Base-by-base conservation (phyloP, 179 eudicot genomes). In the Spinacia oleracea region DNA sequence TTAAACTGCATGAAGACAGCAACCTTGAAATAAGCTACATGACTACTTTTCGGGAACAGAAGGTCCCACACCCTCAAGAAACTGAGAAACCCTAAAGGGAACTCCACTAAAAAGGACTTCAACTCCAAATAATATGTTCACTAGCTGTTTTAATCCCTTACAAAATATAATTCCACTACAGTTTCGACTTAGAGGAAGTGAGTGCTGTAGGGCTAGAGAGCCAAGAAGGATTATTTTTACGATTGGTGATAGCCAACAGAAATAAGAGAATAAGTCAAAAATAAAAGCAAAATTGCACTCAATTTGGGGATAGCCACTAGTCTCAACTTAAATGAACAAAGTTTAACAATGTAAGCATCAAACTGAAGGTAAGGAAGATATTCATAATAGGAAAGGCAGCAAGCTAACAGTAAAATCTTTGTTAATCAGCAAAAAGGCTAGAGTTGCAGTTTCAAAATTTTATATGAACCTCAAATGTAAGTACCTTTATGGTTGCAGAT, bases 401-500 rank as follows among this genome's bases (percentile, higher is more conserved):
- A 64, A 31, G 58, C 14, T 9, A 55, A 21, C 50, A 55, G 70
- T 38, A 55, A 65, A 75, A 50, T 12, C 43, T 50, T 43, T 42
- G 68, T 34, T 56, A 40, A 42, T 72, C 59, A 43, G 70, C 58
- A 75, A 21, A 20, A 18, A 55, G 14, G 48, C 69, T 63, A 3
- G 5, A 21, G 32, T 21, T 50, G 72, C 67, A 38, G 12, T 48
- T 23, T 27, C 42, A 25, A 70, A 63, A 27, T 12, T 50, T 43
- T 9, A 45, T 32, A 64, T 42, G 25, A 11, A 25, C 42, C 53
- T 32, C 21, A 15, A 53, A 55, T 59, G 48, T 1, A 73, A 55
- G 72, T 89, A 93, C 99, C 99, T 90, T 96, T 65, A 96, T 96
- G 31, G 97, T 91, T 74, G 98, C 96, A 29, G 88, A 89, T 63